Evolutionary conservation across 2,329 filamentous ascomycete genomes (phyloP).

Genomic region (Pyrenophora graminea): DNA sequence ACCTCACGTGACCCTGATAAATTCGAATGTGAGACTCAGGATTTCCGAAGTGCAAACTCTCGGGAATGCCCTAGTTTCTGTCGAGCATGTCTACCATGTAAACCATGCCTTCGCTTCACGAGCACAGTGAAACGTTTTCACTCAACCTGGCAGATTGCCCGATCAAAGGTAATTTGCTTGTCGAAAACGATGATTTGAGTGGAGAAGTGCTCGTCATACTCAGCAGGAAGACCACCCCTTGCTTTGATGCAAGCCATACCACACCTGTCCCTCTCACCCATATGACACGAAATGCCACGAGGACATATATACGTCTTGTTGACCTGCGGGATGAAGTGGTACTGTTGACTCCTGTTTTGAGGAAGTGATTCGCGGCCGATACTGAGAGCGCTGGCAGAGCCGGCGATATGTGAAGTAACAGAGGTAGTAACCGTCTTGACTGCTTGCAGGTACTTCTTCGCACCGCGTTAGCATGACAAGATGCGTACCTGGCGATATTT

Average conservation of each 20-base stretch:
- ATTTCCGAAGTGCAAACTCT: too few relatives aligned
- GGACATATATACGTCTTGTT: constrained; percentile 22
- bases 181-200: constrained; percentile 10
- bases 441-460: not conserved
- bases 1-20: too few relatives aligned
- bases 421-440: not conserved
- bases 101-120: too few relatives aligned
- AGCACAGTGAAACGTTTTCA: too few relatives aligned
- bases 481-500: too few relatives aligned
- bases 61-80: too few relatives aligned
- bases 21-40: too few relatives aligned
- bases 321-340: not conserved
- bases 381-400: not conserved
- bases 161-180: constrained; percentile 13
- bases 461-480: not conserved
- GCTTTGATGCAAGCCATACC: not conserved
- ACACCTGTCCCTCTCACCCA: not conserved
- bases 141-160: too few relatives aligned
- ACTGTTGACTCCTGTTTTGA: constrained; percentile 1
- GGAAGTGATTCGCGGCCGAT: not conserved
- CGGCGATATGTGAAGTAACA: not conserved
- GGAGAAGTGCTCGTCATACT: constrained; percentile 18
- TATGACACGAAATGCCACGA: constrained; percentile 13
- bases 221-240: not conserved
- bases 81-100: too few relatives aligned